Percentiles rank a stretch among this genome's conserved stretches.
Conservation (phyloP, 192 early-diverging fungal genomes). For the Rhizophagus prolifer region DNA sequence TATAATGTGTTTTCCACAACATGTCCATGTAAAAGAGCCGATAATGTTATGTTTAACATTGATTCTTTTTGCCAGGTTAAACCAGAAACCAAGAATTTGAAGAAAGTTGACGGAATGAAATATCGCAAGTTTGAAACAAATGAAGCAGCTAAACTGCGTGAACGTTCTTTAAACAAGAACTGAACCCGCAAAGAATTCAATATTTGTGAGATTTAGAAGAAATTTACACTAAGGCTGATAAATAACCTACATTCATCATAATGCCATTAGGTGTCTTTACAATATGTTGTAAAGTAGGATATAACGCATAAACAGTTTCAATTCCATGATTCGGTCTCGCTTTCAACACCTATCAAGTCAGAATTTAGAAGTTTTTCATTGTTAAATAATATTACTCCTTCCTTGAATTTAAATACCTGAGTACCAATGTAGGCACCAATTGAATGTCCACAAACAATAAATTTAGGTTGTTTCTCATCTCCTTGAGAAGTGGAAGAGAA, state of each 20-base stretch:
- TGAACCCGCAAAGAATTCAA: background rate
- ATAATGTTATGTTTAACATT: constrained; percentile 58
- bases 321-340: constrained; percentile 62
- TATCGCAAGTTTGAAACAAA: background rate
- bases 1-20: constrained; percentile 64
- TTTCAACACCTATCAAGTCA: constrained; percentile 46
- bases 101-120: constrained; percentile 24
- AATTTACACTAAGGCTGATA: background rate
- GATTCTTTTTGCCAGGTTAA: constrained; percentile 41
- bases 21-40: constrained; percentile 62
- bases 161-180: constrained; percentile 22
- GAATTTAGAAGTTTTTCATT: constrained; percentile 25
- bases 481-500: constrained; percentile 42
- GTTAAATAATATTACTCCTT: background rate
- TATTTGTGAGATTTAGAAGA: background rate
- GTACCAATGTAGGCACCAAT: constrained; percentile 64
- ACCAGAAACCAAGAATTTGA: constrained; percentile 36
- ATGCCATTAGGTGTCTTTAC: constrained; percentile 74
- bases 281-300: constrained; percentile 80
- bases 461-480: constrained; percentile 28
- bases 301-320: constrained; percentile 65
- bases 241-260: constrained; percentile 48
- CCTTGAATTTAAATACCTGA: constrained; percentile 38
- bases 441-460: constrained; percentile 65
- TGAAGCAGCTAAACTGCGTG: constrained; percentile 34